A percentile compares a stretch with the other conserved stretches of the same genome.
These are phyloP conservation scores for Schoenoplectus triqueter DNA, from an alignment of 202 grass and related monocot species.

Conservation along the genomic window DNA sequence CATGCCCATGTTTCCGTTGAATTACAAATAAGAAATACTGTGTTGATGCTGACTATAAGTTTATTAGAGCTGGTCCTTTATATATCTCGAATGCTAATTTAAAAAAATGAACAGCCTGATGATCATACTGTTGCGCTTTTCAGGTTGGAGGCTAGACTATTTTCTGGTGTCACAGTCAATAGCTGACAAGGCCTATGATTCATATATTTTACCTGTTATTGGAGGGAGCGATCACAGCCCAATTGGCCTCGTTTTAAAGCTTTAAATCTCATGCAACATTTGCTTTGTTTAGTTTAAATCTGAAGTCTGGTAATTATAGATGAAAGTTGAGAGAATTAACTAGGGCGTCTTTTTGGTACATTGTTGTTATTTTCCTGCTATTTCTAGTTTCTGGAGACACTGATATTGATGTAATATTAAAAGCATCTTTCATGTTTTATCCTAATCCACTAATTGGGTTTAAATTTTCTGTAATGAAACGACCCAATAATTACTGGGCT, in stretches of 20 bases:
- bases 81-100: not conserved
- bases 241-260: slow-evolving; percentile 74
- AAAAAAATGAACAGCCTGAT: slow-evolving; percentile 3
- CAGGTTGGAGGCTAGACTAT: slow-evolving; percentile 95
- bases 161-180: slow-evolving; percentile 79
- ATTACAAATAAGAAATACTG: not conserved
- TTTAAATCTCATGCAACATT: slow-evolving; percentile 44
- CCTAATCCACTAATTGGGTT: no score
- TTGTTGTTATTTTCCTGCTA: not conserved
- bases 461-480: no score
- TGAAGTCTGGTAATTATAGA: not conserved
- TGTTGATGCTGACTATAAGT: not conserved
- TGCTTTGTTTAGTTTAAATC: slow-evolving; percentile 33
- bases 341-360: not conserved
- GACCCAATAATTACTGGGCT: no score
- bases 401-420: slow-evolving; percentile 13
- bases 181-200: slow-evolving; percentile 65
- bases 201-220: slow-evolving; percentile 80
- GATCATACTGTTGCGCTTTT: not conserved
- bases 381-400: slow-evolving; percentile 36
- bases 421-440: no score
- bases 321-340: no score
- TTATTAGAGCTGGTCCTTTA: not conserved
- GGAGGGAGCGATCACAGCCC: slow-evolving; percentile 85
- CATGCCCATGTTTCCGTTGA: not conserved